These are phyloP conservation scores for Fusarium sp. DNA, from an alignment of 2,329 filamentous ascomycete species.

Conservation along the genomic window DNA sequence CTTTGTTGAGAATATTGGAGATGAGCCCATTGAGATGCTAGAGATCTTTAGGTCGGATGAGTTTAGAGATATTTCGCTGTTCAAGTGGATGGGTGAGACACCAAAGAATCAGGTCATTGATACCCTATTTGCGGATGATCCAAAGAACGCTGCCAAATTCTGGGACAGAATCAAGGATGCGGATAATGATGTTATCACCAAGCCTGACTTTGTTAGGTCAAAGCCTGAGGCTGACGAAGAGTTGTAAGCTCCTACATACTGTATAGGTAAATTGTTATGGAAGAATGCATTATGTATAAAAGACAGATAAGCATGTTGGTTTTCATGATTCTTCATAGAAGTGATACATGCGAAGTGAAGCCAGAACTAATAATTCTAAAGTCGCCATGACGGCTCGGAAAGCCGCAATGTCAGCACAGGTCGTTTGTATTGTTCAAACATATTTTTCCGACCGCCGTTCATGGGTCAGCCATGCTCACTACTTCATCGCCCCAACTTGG, in stretches of 20 bases:
- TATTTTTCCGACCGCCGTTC: fast-evolving
- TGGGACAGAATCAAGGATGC: slow-evolving; percentile 68
- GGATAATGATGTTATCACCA: slow-evolving; percentile 64
- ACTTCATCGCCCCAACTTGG: no score
- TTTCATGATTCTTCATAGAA: fast-evolving
- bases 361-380: fast-evolving
- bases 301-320: fast-evolving
- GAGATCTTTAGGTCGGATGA: slow-evolving; percentile 78
- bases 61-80: slow-evolving; percentile 77
- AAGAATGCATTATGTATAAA: background rate
- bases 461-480: no score
- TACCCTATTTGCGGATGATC: slow-evolving; percentile 70
- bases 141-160: slow-evolving; percentile 69
- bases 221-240: background rate
- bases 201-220: slow-evolving; percentile 37
- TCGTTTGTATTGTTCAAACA: fast-evolving
- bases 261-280: no score
- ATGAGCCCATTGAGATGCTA: slow-evolving; percentile 77
- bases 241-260: background rate
- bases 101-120: slow-evolving; percentile 72
- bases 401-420: fast-evolving
- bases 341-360: fast-evolving
- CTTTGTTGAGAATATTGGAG: slow-evolving; percentile 84
- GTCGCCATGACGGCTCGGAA: fast-evolving
- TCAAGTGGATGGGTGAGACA: slow-evolving; percentile 80